A percentile compares a stretch with the other conserved stretches of the same genome.
These are phyloP conservation scores for Hibiscus trionum DNA, from an alignment of 345 rosid genomes.

Conservation along the genomic window DNA sequence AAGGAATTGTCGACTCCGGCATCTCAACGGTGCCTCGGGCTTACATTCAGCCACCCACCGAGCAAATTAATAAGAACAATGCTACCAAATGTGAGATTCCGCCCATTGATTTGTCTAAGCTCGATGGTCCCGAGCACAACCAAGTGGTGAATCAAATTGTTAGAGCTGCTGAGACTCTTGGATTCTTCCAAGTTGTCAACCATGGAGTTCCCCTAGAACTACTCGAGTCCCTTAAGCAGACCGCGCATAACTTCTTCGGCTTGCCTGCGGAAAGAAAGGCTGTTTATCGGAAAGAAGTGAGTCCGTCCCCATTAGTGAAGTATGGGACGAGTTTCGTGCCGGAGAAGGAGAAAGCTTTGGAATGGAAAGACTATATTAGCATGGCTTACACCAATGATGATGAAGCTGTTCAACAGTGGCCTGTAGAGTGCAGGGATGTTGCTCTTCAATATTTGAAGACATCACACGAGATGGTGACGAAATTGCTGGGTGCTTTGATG, in stretches of 20 bases:
- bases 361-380: constrained; percentile 59
- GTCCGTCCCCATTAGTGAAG: constrained; percentile 44
- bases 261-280: constrained; percentile 36
- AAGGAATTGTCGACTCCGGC: too few relatives aligned
- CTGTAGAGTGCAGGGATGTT: constrained; percentile 28
- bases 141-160: neutral
- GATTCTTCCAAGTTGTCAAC: neutral
- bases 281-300: constrained; percentile 31
- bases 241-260: constrained; percentile 39
- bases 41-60: neutral
- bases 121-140: neutral
- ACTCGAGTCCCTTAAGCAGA: constrained; percentile 32
- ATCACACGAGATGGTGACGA: constrained; percentile 35
- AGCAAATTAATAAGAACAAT: constrained; percentile 30
- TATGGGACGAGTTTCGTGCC: constrained; percentile 53
- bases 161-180: neutral
- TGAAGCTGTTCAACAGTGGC: constrained; percentile 52
- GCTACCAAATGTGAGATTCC: constrained; percentile 4
- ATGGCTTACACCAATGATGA: constrained; percentile 42
- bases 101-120: neutral
- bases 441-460: constrained; percentile 2
- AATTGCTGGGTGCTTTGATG: constrained; percentile 29
- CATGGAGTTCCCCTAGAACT: constrained; percentile 38
- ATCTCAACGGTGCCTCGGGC: too few relatives aligned
- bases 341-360: constrained; percentile 49